These are phyloP conservation scores for Athelia sp. DNA, from an alignment of 1,284 basidiomycete genomes.

Conservation along the genomic window DNA sequence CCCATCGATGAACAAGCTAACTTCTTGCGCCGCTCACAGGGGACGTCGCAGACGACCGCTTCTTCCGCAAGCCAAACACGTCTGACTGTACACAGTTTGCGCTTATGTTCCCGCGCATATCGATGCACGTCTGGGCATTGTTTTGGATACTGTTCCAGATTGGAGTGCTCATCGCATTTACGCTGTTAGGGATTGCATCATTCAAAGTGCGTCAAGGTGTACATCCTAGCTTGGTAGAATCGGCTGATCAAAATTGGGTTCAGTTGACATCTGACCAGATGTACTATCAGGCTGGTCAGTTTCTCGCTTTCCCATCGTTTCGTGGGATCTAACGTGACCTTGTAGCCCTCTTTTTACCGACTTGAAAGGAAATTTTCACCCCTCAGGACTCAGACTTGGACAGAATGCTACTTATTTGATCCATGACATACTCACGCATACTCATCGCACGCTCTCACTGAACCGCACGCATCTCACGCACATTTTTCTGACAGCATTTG, in stretches of 20 bases:
- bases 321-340: conserved; percentile 23
- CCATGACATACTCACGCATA: not conserved
- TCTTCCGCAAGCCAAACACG: conserved; percentile 82
- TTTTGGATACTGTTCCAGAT: conserved; percentile 73
- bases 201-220: conserved; percentile 67
- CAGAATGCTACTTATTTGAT: not conserved
- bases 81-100: conserved; percentile 78
- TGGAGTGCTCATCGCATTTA: conserved; percentile 61
- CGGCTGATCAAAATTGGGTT: too few relatives aligned
- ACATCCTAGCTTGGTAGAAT: too few relatives aligned
- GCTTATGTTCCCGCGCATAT: conserved; percentile 60
- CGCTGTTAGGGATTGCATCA: conserved; percentile 64
- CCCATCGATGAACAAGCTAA: not conserved
- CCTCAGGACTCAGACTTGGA: not conserved
- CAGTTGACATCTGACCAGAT: conserved; percentile 30
- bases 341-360: not conserved
- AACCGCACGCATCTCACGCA: not conserved
- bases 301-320: not conserved
- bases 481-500: too few relatives aligned
- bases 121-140: conserved; percentile 71
- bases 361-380: not conserved
- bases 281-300: conserved; percentile 32
- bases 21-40: conserved; percentile 38
- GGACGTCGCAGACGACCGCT: conserved; percentile 81
- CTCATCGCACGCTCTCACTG: not conserved